phyloP scores from a whole-genome alignment of 1,284 basidiomycete species.

The Irpex sp. region DNA sequence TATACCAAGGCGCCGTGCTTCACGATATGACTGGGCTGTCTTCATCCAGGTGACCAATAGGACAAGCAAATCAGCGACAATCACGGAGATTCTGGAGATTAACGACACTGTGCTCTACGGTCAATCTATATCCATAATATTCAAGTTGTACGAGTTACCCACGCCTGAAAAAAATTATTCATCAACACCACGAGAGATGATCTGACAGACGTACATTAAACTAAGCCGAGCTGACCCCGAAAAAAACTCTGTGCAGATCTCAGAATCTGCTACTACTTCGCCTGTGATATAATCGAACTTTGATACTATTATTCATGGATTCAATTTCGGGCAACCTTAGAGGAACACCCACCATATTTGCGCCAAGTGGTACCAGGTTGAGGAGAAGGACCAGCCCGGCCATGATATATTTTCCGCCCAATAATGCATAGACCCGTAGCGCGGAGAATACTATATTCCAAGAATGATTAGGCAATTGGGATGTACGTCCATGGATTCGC shows the following conservation, averaged over 20 bases:
- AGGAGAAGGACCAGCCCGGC: not conserved
- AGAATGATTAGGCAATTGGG: too few species aligned
- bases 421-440: not conserved
- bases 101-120: not conserved
- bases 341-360: not conserved
- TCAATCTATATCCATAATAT: not conserved
- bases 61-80: not conserved
- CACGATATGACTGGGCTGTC: not conserved
- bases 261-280: too few species aligned
- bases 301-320: too few species aligned
- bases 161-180: too few species aligned
- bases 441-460: not conserved
- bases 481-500: too few species aligned
- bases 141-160: not conserved
- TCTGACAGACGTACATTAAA: too few species aligned
- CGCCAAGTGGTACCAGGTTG: not conserved
- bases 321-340: too few species aligned
- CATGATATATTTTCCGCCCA: not conserved
- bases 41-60: not conserved
- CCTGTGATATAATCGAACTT: too few species aligned
- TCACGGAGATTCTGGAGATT: not conserved
- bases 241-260: too few species aligned
- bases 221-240: too few species aligned
- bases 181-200: too few species aligned
- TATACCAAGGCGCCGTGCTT: not conserved